A percentile compares a stretch with the other conserved stretches of the same genome.
These are phyloP conservation scores for Hirsutella minnesotensis DNA, from an alignment of 2,329 filamentous ascomycete genomes.

Conservation along the genomic window DNA sequence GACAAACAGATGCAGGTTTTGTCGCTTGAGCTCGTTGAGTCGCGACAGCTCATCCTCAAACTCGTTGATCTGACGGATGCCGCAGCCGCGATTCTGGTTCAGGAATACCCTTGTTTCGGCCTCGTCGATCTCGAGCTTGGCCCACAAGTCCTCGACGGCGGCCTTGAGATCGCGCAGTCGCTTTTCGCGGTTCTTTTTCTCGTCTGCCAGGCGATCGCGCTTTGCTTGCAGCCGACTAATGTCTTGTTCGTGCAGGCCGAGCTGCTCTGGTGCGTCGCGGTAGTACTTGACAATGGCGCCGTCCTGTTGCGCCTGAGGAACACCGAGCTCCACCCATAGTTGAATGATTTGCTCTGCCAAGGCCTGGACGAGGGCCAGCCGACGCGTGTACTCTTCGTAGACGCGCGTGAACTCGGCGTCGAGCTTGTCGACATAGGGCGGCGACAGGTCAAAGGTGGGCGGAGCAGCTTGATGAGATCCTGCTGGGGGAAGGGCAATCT, in stretches of 20 bases:
- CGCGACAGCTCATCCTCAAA: constrained; percentile 83
- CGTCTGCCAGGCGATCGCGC: constrained; percentile 73
- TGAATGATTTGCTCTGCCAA: constrained; percentile 79
- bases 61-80: constrained; percentile 85
- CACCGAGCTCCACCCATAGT: constrained; percentile 91
- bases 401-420: constrained; percentile 88
- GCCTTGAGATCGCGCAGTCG: constrained; percentile 61
- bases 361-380: constrained; percentile 62
- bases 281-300: constrained; percentile 77
- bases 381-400: constrained; percentile 89
- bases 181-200: constrained; percentile 78
- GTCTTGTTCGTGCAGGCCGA: constrained; percentile 85
- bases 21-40: constrained; percentile 83
- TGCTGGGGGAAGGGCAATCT: constrained; percentile 74
- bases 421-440: constrained; percentile 72
- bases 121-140: constrained; percentile 73
- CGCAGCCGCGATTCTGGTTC: constrained; percentile 79
- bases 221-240: constrained; percentile 58
- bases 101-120: constrained; percentile 76
- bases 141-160: constrained; percentile 81
- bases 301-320: constrained; percentile 87
- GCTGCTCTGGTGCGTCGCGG: constrained; percentile 81
- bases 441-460: constrained; percentile 83
- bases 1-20: constrained; percentile 91
- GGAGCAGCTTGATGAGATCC: constrained; percentile 64